Base-by-base conservation (phyloP, 1,284 basidiomycete genomes). In the Cryptococcus sp. region DNA sequence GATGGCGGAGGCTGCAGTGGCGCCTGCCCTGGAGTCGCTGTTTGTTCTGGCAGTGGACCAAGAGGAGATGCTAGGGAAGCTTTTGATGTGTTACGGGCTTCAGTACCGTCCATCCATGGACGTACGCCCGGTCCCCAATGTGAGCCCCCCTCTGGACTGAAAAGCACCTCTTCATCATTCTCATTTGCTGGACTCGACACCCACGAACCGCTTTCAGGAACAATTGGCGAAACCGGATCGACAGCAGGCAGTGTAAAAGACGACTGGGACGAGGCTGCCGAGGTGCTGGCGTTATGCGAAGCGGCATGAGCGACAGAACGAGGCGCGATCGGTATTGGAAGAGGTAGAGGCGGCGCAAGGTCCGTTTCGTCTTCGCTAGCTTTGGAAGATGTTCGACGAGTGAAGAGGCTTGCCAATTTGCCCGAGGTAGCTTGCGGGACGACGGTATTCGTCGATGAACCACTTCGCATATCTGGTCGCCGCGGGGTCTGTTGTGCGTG, bases 21-120 rank as follows among this genome's bases (percentile, higher is more conserved):
- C 16, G 34, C 48, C n/a, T 47, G 39, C 7, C 26, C 41, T n/a
- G 50, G 26, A n/a, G 23, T 16, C 26, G 47, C 40, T 1, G 44
- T 58, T 49, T 63, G 55, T 50, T 68, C 69, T 6, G 66, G 69
- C 8, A 71, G 50, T 23, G 64, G 46, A 3, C 50, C 68, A 6
- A 69, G 54, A 4, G 66, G 62, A 40, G 55, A 65, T 1, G 64
- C 59, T 17, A 65, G 20, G 1, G 66, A 65, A 16, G 67, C 64
- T 37, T 59, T 48, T 19, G 61, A 55, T 7, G 69, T 63, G 25
- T 62, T 50, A 13, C 46, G 55, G 5, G 22, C 49, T 13, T 64
- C 65, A 19, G 60, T 57, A 0, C 50, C 62, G 25, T 73, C 71
- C 64, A 72, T 65, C 71, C 71, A 73, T 0, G 71, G 71, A 29